phyloP scores from a whole-genome alignment of 306 rosid species.

The Ormosia emarginata region DNA sequence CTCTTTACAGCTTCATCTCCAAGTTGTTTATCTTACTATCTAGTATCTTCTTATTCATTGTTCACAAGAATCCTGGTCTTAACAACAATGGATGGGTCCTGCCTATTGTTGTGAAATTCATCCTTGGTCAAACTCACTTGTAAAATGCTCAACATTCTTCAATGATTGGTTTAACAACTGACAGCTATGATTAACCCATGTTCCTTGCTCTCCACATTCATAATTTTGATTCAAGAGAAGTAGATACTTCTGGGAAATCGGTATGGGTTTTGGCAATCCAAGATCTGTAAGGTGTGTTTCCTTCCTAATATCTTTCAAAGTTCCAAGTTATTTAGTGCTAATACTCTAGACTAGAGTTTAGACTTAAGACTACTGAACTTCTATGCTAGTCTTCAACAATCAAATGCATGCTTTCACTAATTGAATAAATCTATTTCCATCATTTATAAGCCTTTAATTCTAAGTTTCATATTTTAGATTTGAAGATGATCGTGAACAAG shows the following conservation, averaged over 20 bases:
- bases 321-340: background rate
- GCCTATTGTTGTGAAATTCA: constrained; percentile 23
- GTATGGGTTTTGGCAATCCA: constrained; percentile 64
- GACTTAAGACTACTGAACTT: background rate
- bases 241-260: constrained; percentile 16
- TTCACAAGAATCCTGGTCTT: constrained; percentile 47
- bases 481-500: constrained; percentile 41
- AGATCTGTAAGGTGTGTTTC: constrained; percentile 62
- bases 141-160: background rate
- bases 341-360: background rate
- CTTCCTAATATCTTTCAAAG: background rate
- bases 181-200: background rate
- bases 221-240: constrained; percentile 24
- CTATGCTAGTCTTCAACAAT: background rate
- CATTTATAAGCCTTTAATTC: background rate
- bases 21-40: background rate
- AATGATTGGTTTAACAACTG: background rate
- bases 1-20: constrained; percentile 36
- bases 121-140: constrained; percentile 18
- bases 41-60: constrained; percentile 2
- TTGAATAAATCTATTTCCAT: background rate
- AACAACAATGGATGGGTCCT: constrained; percentile 8
- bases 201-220: constrained; percentile 25
- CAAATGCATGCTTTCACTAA: background rate
- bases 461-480: constrained; percentile 27